These are phyloP conservation scores for Aspergillus coremiiformis DNA, from an alignment of 495 filamentous ascomycete species.

Conservation along the genomic window DNA sequence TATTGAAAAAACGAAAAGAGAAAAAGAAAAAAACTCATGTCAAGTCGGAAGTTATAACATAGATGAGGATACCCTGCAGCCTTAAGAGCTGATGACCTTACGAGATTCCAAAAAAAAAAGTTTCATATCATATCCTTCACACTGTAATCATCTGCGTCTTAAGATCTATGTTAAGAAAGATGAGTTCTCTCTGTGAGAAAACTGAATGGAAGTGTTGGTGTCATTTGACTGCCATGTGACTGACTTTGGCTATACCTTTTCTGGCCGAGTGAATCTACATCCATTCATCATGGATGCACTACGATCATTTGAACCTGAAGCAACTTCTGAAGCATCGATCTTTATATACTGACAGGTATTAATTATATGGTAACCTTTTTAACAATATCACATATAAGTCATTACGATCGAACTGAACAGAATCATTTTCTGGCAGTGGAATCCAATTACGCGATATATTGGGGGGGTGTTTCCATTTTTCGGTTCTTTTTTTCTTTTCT, in stretches of 20 bases:
- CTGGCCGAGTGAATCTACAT: background rate
- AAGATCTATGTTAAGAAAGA: background rate
- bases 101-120: background rate
- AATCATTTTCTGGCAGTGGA: too few relatives aligned
- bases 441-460: too few relatives aligned
- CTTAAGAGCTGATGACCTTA: background rate
- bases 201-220: background rate
- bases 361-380: too few relatives aligned
- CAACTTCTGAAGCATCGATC: too few relatives aligned
- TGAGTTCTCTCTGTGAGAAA: background rate
- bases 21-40: background rate
- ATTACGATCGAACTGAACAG: background rate
- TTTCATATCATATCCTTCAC: background rate
- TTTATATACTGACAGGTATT: too few relatives aligned
- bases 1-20: background rate
- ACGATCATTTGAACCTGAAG: too few relatives aligned
- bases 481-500: too few relatives aligned
- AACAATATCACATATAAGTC: background rate
- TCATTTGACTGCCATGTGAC: background rate
- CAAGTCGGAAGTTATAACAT: constrained; percentile 1
- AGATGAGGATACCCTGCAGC: constrained; percentile 5
- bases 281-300: too few relatives aligned
- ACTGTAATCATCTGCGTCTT: background rate
- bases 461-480: too few relatives aligned
- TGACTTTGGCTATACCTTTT: background rate